Percentiles rank a stretch among this genome's conserved stretches.
phyloP scores from a whole-genome alignment of 805 yeast species.

The Candida boidinii region DNA sequence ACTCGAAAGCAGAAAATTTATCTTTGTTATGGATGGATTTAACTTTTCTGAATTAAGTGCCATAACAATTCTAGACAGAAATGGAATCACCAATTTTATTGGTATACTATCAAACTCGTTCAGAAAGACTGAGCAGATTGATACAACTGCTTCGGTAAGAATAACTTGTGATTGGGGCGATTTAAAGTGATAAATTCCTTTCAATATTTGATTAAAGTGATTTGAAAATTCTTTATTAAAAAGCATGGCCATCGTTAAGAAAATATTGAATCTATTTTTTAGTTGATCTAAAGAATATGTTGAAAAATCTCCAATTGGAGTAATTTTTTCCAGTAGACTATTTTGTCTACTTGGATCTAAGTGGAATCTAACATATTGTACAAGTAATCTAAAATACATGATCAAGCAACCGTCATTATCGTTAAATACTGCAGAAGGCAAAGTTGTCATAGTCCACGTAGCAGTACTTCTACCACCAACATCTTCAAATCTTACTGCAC shows the following conservation, averaged over 20 bases:
- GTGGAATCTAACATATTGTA: conserved; percentile 13
- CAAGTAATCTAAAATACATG: conserved; percentile 21
- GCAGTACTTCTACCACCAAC: conserved; percentile 9
- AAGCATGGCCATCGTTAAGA: conserved; percentile 19
- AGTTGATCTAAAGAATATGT: conserved; percentile 16
- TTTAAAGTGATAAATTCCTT: conserved; percentile 8
- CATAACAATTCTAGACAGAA: too few species aligned
- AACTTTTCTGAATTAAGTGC: too few species aligned
- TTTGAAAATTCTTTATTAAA: conserved; percentile 19
- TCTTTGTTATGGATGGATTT: too few species aligned
- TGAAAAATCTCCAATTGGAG: conserved; percentile 23
- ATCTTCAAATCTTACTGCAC: conserved; percentile 20
- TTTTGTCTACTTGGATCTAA: conserved; percentile 8
- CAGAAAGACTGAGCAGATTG: too few species aligned
- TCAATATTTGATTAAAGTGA: conserved; percentile 14
- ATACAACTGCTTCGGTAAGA: too few species aligned
- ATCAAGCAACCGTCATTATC: conserved; percentile 22
- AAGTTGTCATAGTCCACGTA: conserved; percentile 6
- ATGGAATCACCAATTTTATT: too few species aligned
- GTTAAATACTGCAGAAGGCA: conserved; percentile 7
- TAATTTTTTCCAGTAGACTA: conserved; percentile 22
- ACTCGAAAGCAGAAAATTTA: too few species aligned
- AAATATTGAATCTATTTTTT: conserved; percentile 21
- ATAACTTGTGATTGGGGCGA: conserved; percentile 5
- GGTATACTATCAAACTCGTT: too few species aligned